Conservation (phyloP, 1,284 basidiomycete genomes). For the Pholiota adiposa region DNA sequence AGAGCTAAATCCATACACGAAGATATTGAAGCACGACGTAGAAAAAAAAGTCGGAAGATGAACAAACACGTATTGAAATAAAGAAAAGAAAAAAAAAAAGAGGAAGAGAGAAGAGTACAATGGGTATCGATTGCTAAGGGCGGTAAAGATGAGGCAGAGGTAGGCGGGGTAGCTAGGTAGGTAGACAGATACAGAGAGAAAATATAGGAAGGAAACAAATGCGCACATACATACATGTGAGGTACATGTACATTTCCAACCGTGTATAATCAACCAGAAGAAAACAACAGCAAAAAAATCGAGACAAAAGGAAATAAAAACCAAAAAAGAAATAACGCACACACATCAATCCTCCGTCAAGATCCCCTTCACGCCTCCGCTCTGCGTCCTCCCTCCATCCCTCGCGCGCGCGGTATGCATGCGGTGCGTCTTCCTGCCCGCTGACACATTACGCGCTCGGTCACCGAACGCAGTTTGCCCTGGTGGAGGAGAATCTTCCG, state of each 20-base stretch:
- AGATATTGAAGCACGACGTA: not conserved
- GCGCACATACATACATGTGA: not conserved
- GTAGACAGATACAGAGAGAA: not conserved
- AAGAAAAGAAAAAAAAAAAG: not conserved
- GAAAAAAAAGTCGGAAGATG: not conserved
- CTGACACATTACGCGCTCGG: constrained; percentile 31
- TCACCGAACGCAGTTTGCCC: constrained; percentile 19
- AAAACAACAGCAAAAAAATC: not conserved
- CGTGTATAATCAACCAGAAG: not conserved
- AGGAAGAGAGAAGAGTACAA: not conserved
- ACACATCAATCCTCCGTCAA: constrained; percentile 46
- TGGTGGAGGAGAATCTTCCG: constrained; percentile 39
- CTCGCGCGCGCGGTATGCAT: constrained; percentile 74
- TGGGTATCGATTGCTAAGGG: not conserved
- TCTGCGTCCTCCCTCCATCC: constrained; percentile 82
- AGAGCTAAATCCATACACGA: constrained; percentile 9
- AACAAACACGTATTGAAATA: not conserved
- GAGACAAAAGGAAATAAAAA: not conserved
- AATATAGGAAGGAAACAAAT: not conserved
- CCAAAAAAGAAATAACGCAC: not conserved
- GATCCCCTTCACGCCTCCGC: constrained; percentile 78
- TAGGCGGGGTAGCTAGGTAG: not conserved
- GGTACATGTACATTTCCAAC: constrained; percentile 5
- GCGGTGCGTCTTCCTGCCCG: constrained; percentile 24
- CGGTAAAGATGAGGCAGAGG: too few species aligned